phyloP scores from a whole-genome alignment of 805 yeast genomes.

The Myxozyma sirexii region DNA sequence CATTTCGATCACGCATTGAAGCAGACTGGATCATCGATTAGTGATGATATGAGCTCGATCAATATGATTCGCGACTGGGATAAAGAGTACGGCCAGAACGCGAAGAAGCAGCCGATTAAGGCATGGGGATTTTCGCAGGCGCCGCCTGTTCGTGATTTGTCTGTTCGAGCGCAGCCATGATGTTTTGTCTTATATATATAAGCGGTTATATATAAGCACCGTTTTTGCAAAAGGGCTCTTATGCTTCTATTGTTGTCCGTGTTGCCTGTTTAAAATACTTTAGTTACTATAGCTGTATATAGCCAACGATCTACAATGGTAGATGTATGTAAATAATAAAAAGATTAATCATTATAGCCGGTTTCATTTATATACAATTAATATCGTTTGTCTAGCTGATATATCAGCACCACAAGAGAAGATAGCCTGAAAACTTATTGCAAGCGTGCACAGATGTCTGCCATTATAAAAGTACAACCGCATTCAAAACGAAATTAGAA shows the following conservation, averaged over 20 bases:
- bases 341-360: no score
- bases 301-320: neutral
- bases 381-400: no score
- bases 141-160: neutral
- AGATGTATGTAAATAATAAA: neutral
- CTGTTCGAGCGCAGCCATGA: constrained; percentile 5
- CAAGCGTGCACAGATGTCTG: no score
- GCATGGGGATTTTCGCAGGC: constrained; percentile 18
- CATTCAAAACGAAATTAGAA: no score
- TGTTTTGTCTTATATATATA: neutral
- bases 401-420: no score
- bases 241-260: no score
- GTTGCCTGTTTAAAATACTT: no score
- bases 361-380: neutral
- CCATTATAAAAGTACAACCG: no score
- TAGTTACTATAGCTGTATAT: neutral
- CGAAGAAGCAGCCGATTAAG: constrained; percentile 8
- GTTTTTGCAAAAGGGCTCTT: neutral
- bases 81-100: constrained; percentile 26
- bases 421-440: no score
- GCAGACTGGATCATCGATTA: constrained; percentile 26
- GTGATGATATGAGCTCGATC: constrained; percentile 31
- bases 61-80: constrained; percentile 31
- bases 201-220: no score
- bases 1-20: constrained; percentile 29